phyloP scores from a whole-genome alignment of 2,329 filamentous ascomycete genomes.

The Ramularia endophylla region DNA sequence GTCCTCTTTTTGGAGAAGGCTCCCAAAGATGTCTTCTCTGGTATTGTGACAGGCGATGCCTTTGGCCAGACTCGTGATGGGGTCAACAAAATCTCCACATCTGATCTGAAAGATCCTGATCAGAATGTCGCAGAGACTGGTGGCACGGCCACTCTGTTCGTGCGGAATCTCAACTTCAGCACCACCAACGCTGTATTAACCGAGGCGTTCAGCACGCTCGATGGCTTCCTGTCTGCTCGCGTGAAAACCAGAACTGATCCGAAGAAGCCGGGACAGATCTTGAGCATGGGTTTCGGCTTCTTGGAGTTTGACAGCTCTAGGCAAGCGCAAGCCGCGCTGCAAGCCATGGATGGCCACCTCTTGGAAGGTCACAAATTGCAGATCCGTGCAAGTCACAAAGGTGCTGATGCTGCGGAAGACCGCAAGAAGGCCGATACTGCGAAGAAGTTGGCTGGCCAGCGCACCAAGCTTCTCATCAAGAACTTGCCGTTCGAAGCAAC shows the following conservation, averaged over 20 bases:
- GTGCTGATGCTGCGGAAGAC: slow-evolving; percentile 80
- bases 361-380: slow-evolving; percentile 83
- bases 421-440: slow-evolving; percentile 73
- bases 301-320: slow-evolving; percentile 75
- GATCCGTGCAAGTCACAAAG: slow-evolving; percentile 82
- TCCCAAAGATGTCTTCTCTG: slow-evolving; percentile 70
- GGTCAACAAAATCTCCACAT: slow-evolving; percentile 57
- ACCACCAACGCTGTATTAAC: slow-evolving; percentile 73
- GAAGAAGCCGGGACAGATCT: slow-evolving; percentile 78
- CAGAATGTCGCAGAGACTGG: slow-evolving; percentile 54
- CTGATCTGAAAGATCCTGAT: slow-evolving; percentile 60
- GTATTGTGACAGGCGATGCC: slow-evolving; percentile 19
- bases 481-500: slow-evolving; percentile 94
- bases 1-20: slow-evolving; percentile 92
- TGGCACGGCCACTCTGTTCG: slow-evolving; percentile 64
- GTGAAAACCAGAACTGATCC: slow-evolving; percentile 92
- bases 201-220: slow-evolving; percentile 71
- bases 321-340: slow-evolving; percentile 71
- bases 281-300: slow-evolving; percentile 98
- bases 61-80: slow-evolving; percentile 26
- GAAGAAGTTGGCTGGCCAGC: slow-evolving; percentile 69
- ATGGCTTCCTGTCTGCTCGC: slow-evolving; percentile 80
- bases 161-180: slow-evolving; percentile 88
- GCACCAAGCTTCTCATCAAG: slow-evolving; percentile 95
- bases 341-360: slow-evolving; percentile 79